Evolutionary conservation across 2,329 filamentous ascomycete genomes (phyloP).

Genomic region (Fusarium sp.): DNA sequence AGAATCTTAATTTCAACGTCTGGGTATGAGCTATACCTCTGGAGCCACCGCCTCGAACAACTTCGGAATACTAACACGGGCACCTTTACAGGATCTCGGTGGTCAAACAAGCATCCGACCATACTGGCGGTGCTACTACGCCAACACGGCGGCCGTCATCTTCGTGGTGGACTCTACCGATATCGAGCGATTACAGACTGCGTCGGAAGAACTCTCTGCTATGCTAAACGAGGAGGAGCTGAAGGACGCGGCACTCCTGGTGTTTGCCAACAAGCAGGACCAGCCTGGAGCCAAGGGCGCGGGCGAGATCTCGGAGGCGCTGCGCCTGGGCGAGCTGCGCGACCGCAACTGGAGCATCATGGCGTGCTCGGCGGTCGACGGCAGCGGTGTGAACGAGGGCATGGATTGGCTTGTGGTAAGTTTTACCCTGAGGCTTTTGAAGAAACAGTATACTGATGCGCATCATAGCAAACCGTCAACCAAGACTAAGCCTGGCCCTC

Average conservation of each 20-base stretch:
- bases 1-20: conserved; percentile 98
- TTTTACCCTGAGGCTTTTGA: conserved; percentile 25
- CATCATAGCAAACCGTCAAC: conserved; percentile 48
- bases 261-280: conserved; percentile 99
- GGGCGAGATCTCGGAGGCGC: conserved; percentile 92
- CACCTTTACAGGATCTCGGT: conserved; percentile 74
- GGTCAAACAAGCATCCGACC: conserved; percentile 98
- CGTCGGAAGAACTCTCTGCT: conserved; percentile 87
- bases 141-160: conserved; percentile 96
- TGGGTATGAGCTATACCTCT: conserved; percentile 69
- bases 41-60: neutral
- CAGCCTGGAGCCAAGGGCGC: conserved; percentile 96
- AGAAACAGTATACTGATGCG: conserved; percentile 8
- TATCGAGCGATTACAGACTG: conserved; percentile 91
- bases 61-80: conserved; percentile 15
- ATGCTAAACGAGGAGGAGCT: conserved; percentile 99
- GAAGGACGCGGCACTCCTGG: conserved; percentile 86
- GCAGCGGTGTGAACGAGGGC: conserved; percentile 90
- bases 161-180: conserved; percentile 99
- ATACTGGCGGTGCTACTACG: conserved; percentile 99
- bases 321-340: conserved; percentile 87
- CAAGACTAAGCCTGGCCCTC: conserved; percentile 42
- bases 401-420: conserved; percentile 98
- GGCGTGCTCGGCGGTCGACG: conserved; percentile 94
- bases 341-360: conserved; percentile 99